Conservation (phyloP, 768 basidiomycete species). For the Collybiopsis luxurians region DNA sequence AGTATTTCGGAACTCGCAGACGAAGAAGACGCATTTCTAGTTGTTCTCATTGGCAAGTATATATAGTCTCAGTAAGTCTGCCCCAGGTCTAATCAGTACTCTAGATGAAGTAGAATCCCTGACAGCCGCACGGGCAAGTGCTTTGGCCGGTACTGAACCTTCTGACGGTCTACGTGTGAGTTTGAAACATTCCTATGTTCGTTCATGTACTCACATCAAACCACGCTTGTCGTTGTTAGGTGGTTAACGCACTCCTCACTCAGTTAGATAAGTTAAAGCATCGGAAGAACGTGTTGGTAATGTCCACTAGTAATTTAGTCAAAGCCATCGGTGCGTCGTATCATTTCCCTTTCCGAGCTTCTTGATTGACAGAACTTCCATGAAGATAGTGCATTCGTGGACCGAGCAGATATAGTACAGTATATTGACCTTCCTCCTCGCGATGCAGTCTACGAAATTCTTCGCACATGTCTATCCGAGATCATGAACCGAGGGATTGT, state of each 20-base stretch:
- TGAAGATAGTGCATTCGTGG: slow-evolving; percentile 90
- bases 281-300: slow-evolving; percentile 89
- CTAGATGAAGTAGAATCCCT: slow-evolving; percentile 95
- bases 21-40: slow-evolving; percentile 87
- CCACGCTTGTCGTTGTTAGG: slow-evolving; percentile 46
- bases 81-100: slow-evolving; percentile 4
- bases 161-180: slow-evolving; percentile 87
- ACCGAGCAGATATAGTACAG: slow-evolving; percentile 95
- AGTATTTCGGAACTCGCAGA: slow-evolving; percentile 90
- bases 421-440: slow-evolving; percentile 89
- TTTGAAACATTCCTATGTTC: not conserved
- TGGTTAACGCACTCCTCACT: slow-evolving; percentile 95
- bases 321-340: slow-evolving; percentile 79
- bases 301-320: slow-evolving; percentile 94
- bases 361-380: not conserved
- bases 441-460: slow-evolving; percentile 91
- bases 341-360: not conserved
- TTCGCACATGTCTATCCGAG: slow-evolving; percentile 79
- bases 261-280: slow-evolving; percentile 95
- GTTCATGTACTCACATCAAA: not conserved
- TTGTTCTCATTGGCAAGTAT: slow-evolving; percentile 88
- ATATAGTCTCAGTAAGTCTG: not conserved
- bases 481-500: slow-evolving; percentile 76
- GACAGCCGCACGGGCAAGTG: slow-evolving; percentile 91
- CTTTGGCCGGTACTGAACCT: slow-evolving; percentile 94